phyloP scores from a whole-genome alignment of 306 rosid genomes.

The Cucurbita pepo region DNA sequence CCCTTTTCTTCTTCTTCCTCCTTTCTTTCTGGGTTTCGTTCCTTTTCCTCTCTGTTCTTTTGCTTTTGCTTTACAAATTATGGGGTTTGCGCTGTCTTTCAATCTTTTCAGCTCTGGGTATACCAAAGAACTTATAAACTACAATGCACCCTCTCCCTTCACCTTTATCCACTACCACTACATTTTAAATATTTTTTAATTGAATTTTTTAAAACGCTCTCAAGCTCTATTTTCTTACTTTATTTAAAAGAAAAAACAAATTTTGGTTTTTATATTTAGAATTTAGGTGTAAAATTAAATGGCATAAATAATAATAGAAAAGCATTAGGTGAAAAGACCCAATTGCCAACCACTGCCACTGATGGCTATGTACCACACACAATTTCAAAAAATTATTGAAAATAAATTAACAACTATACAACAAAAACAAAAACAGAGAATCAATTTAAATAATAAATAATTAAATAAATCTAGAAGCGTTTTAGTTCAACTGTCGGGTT shows the following conservation, averaged over 20 bases:
- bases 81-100: conserved; percentile 33
- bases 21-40: neutral
- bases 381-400: neutral
- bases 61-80: conserved; percentile 39
- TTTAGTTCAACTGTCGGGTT: neutral
- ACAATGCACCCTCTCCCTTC: neutral
- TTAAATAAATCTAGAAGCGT: neutral
- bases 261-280: neutral
- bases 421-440: too few species aligned
- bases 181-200: too few species aligned
- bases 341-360: conserved; percentile 50
- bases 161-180: neutral
- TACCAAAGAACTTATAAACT: conserved; percentile 18
- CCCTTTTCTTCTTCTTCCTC: conserved; percentile 12
- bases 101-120: conserved; percentile 6
- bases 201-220: too few species aligned
- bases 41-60: conserved; percentile 1
- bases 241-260: neutral
- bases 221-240: neutral
- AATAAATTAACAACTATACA: neutral
- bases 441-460: neutral
- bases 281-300: neutral
- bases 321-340: conserved; percentile 28
- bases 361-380: neutral
- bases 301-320: neutral